Evolutionary conservation across 306 rosid genomes (phyloP).

Genomic region (Inga laurina): DNA sequence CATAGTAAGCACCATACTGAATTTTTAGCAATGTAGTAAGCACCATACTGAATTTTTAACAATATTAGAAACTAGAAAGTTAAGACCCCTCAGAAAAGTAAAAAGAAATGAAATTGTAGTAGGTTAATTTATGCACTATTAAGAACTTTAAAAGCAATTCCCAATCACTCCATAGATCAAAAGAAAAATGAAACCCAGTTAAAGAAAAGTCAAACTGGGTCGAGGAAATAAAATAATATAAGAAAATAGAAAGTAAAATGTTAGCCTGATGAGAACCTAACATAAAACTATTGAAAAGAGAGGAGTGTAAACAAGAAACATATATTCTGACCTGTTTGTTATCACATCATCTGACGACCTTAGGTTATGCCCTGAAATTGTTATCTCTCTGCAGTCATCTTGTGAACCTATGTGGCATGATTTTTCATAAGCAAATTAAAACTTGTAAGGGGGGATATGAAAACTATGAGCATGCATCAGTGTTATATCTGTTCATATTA

Average conservation of each 20-base stretch:
- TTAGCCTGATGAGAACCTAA: conserved; percentile 13
- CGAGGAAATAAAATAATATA: conserved; percentile 4
- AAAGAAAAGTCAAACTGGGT: neutral
- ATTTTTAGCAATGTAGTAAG: neutral
- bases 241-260: neutral
- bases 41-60: neutral
- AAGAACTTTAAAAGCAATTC: neutral
- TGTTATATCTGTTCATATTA: neutral
- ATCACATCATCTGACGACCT: conserved; percentile 39
- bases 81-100: neutral
- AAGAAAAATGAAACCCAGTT: neutral
- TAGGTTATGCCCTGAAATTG: conserved; percentile 38
- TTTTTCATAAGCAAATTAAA: conserved; percentile 32
- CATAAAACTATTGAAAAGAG: conserved; percentile 3
- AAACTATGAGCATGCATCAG: conserved; percentile 6
- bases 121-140: neutral
- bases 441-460: conserved; percentile 5
- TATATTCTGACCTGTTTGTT: conserved; percentile 49
- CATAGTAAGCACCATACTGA: neutral
- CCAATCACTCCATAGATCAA: neutral
- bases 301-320: conserved; percentile 24
- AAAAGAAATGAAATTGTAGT: conserved; percentile 5
- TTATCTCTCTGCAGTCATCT: conserved; percentile 41
- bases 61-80: neutral
- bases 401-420: conserved; percentile 43